Evolutionary conservation across 2,329 filamentous ascomycete species (phyloP), one percentile per base, ranked within the genome.

Genomic region (Aspergillus sp.): DNA sequence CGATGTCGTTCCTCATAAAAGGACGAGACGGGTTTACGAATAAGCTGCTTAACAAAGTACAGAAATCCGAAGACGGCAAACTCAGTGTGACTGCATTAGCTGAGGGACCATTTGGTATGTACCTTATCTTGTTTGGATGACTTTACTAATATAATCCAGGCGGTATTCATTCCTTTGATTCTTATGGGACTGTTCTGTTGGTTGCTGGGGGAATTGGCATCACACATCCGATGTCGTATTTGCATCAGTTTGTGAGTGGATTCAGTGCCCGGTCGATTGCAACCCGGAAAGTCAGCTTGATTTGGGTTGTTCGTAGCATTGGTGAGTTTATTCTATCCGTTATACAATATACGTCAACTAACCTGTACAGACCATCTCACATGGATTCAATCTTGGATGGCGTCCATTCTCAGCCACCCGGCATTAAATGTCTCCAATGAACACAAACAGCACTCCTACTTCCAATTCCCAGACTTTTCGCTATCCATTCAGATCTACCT

Each of bases 161-260:
- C 6, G 60, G 60, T 1, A 49, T 62, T 6, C 58, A 64, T 34
- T 60, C 57, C 0, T 51, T 64, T 4, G 42, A 48, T 3, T 64
- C 61, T 0, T 65, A 65, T 27, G 65, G 64, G 5, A 64, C 57
- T 5, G 50, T 68, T 9, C 45, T 68, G 1, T 40, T 66, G 10
- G 54, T 68, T 30, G 62, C 65, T 5, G 65, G 65, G 0, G 65
- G 65, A 2, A 66, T 68, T 35, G 65, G 65, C 1, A 65, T 67
- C 37, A 68, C 65, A 2, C 61, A 65, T 37, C 56, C 62, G 6
- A 57, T 65, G 46, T 63, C 61, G 1, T 64, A 65, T 37, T 37
- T 66, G 12, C 57, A 60, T 28, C 57, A 63, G 35, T 56, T 64
- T 6, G 46, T 64, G 13, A 46, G 53, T 19, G 56, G 51, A 2